Base-by-base conservation (phyloP, 192 early-diverging fungal species). In the Coemansia sp. region DNA sequence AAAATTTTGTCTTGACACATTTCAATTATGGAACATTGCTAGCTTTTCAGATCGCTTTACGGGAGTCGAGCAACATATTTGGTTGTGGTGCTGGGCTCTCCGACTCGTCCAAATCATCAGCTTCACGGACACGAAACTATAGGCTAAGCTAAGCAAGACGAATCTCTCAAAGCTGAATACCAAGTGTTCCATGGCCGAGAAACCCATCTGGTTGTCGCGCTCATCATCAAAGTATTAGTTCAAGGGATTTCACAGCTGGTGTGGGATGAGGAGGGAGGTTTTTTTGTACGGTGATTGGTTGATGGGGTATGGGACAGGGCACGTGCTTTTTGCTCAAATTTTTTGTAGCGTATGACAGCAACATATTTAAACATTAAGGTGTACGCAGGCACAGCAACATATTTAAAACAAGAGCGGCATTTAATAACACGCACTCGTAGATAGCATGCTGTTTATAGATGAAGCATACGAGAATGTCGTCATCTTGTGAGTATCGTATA, bases 1-100 rank as follows among this genome's bases (percentile, higher is more conserved):
- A 68, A 68, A 68, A 68, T 68, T 68, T 68, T 59, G 67, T 61
- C 29, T 22, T 35, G 61, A 37, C 22, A 62, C 37, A 62, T 52
- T 62, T 14, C 25, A 37, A 52, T 51, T 35, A 38, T 31, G 26
- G 41, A 45, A 45, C 41, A n/a, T 45, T 45, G 16, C 16, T 45
- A 35, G 31, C 31, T 45, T n/a, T n/a, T 37, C 29, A 37, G 35
- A 57, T 29, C 55, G 55, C 55, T 37, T 57, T 57, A 57, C 31
- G 31, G 6, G 21, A 57, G 55, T 57, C 55, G 55, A 37, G 26
- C 29, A 57, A 29, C 21, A 17, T n/a, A 27, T 25, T 57, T 31
- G 17, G 31, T 21, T 57, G 55, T 57, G 55, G 55, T 57, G 55
- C 55, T 37, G 31, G 55, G 35, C 55, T 37, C 29, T 26, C 26